Percentiles rank a stretch among this genome's conserved stretches.
Evolutionary conservation across 768 basidiomycete genomes (phyloP).

Genomic region (Trichaptum fuscoviolaceum): DNA sequence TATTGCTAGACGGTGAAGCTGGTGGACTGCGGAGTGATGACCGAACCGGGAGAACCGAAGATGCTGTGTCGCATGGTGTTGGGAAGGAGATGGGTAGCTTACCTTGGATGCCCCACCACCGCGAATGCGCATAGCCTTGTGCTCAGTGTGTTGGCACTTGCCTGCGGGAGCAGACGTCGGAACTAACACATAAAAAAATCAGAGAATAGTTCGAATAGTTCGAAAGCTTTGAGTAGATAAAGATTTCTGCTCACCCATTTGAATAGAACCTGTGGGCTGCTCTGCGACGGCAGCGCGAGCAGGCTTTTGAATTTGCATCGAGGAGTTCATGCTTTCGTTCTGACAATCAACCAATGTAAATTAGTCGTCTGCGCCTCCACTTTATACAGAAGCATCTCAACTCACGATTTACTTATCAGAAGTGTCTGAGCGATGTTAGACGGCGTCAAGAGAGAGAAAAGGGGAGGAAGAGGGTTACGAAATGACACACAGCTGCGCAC

Average conservation of each 20-base stretch:
- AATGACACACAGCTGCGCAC: not conserved
- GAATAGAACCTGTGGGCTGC: not conserved
- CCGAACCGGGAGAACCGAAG: not conserved
- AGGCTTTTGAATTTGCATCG: not conserved
- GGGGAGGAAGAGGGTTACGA: not conserved
- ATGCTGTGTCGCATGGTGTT: not conserved
- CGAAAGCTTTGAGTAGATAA: not conserved
- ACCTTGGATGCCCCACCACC: slow-evolving; percentile 72
- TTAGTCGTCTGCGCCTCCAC: not conserved
- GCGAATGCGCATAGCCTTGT: slow-evolving; percentile 54
- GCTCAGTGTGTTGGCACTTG: slow-evolving; percentile 17
- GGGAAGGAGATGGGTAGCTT: slow-evolving; percentile 2
- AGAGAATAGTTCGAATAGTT: not conserved
- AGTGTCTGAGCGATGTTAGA: not conserved
- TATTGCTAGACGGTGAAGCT: not conserved
- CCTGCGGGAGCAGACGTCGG: not conserved
- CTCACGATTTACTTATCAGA: not conserved
- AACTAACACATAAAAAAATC: not conserved
- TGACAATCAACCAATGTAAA: not conserved
- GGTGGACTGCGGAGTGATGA: not conserved
- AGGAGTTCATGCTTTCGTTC: not conserved
- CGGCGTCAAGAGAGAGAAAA: not conserved
- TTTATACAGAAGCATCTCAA: not conserved
- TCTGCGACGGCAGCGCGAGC: not conserved
- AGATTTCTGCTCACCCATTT: not conserved